phyloP scores from a whole-genome alignment of 2,329 filamentous ascomycete species.

The Ceratocystis smalleyi region DNA sequence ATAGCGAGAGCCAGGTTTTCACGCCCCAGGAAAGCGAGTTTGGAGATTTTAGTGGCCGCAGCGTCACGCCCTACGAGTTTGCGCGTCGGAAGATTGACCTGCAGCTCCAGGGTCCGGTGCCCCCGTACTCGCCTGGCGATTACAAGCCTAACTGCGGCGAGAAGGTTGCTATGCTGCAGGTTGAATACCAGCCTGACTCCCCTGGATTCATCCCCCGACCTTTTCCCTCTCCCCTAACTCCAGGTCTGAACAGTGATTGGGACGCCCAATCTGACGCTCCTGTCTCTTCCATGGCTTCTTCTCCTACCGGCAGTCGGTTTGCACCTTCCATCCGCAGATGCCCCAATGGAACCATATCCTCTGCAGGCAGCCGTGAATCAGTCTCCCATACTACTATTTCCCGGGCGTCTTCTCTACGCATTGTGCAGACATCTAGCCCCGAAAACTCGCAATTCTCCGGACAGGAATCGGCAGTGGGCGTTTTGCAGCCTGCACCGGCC shows the following conservation, averaged over 20 bases:
- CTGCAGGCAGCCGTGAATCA: not conserved
- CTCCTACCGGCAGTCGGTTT: not conserved
- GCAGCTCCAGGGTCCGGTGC: constrained; percentile 35
- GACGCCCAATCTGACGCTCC: not conserved
- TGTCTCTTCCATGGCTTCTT: constrained; percentile 13
- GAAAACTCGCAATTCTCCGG: not conserved
- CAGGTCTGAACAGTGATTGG: constrained; percentile 5
- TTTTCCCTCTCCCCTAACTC: constrained; percentile 7
- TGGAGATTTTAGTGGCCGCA: constrained; percentile 26
- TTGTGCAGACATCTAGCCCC: not conserved
- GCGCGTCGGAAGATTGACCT: constrained; percentile 36
- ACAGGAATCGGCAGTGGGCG: not conserved
- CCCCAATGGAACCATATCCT: not conserved
- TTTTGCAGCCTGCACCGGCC: not conserved
- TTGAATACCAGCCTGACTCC: constrained; percentile 8
- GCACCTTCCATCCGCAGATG: not conserved
- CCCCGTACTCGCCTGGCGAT: constrained; percentile 32
- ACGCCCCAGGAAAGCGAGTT: constrained; percentile 18
- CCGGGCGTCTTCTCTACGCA: not conserved
- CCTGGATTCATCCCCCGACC: constrained; percentile 18
- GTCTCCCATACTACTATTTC: not conserved
- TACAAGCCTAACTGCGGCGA: not conserved
- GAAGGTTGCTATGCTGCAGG: constrained; percentile 15
- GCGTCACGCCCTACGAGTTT: constrained; percentile 35
- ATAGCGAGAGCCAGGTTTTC: constrained; percentile 26